Evolutionary conservation across 768 basidiomycete species (phyloP).

Genomic region (Leccinum uliginosum): DNA sequence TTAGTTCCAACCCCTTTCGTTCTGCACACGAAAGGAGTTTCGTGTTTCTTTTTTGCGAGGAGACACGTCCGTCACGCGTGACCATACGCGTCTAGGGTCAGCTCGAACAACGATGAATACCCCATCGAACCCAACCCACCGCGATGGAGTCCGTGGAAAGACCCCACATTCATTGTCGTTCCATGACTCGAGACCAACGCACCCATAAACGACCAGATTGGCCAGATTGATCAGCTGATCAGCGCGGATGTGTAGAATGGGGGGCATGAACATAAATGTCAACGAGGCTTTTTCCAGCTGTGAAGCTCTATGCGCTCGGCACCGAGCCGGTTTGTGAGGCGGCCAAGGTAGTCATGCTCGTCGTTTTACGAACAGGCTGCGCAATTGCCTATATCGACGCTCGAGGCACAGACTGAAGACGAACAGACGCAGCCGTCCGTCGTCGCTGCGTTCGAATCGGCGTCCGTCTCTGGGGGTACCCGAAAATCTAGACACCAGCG

Average conservation of each 20-base stretch:
- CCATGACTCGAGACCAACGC: slow-evolving; percentile 71
- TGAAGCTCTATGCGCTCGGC: slow-evolving; percentile 84
- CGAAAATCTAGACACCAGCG: neutral
- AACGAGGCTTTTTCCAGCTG: slow-evolving; percentile 75
- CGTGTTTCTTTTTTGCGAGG: neutral
- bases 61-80: slow-evolving; percentile 24
- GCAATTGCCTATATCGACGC: slow-evolving; percentile 74
- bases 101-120: slow-evolving; percentile 22
- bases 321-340: slow-evolving; percentile 88
- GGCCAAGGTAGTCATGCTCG: slow-evolving; percentile 58
- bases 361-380: slow-evolving; percentile 91
- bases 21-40: no score
- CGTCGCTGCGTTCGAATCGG: slow-evolving; percentile 12
- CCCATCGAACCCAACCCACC: slow-evolving; percentile 57
- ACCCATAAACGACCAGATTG: slow-evolving; percentile 75
- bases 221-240: slow-evolving; percentile 94
- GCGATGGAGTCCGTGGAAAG: slow-evolving; percentile 61
- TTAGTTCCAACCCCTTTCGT: slow-evolving; percentile 24
- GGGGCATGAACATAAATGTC: slow-evolving; percentile 81
- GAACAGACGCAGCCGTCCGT: slow-evolving; percentile 36
- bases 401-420: slow-evolving; percentile 46
- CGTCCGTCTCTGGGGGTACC: slow-evolving; percentile 5
- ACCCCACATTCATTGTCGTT: slow-evolving; percentile 61
- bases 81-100: slow-evolving; percentile 14
- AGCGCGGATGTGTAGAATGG: slow-evolving; percentile 26